A percentile compares a stretch with the other conserved stretches of the same genome.
Evolutionary conservation across 2,329 filamentous ascomycete species (phyloP).

Genomic region (Chrysoporthe puriensis): DNA sequence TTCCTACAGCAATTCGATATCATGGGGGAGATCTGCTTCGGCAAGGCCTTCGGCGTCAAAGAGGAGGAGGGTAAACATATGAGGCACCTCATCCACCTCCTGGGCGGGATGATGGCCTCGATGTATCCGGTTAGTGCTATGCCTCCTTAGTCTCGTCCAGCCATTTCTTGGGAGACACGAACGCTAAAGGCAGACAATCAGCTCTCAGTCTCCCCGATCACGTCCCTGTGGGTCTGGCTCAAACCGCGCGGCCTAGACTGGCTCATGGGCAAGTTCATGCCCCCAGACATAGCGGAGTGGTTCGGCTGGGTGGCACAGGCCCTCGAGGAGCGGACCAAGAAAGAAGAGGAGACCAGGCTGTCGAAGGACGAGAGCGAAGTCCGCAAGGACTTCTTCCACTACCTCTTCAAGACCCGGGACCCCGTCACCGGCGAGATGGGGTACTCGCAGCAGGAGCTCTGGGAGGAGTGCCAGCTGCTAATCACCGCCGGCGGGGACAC

Average conservation of each 20-base stretch:
- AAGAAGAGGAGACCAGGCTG: constrained; percentile 19
- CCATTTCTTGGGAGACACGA: too few relatives aligned
- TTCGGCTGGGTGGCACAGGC: constrained; percentile 31
- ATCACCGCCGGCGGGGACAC: constrained; percentile 26
- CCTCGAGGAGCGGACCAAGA: constrained; percentile 28
- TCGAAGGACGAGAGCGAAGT: constrained; percentile 11
- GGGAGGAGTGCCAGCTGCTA: constrained; percentile 32
- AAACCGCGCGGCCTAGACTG: constrained; percentile 33
- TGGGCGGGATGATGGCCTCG: constrained; percentile 22
- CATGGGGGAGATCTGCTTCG: constrained; percentile 29
- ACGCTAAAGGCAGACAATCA: background rate
- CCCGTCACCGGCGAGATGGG: constrained; percentile 33
- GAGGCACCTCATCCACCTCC: constrained; percentile 15
- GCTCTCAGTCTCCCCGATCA: constrained; percentile 25
- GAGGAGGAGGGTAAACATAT: constrained; percentile 24
- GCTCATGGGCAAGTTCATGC: constrained; percentile 29
- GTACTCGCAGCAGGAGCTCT: constrained; percentile 32
- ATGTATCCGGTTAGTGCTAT: constrained; percentile 25
- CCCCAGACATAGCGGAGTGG: constrained; percentile 32
- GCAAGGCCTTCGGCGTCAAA: constrained; percentile 30
- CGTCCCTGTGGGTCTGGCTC: constrained; percentile 33
- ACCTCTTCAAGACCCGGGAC: constrained; percentile 31
- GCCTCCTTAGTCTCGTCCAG: too few relatives aligned
- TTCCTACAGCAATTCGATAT: constrained; percentile 19
- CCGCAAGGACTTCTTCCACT: constrained; percentile 35